These are phyloP conservation scores for Acorus gramineus DNA, from an alignment of 106 monocot species.

Conservation along the genomic window DNA sequence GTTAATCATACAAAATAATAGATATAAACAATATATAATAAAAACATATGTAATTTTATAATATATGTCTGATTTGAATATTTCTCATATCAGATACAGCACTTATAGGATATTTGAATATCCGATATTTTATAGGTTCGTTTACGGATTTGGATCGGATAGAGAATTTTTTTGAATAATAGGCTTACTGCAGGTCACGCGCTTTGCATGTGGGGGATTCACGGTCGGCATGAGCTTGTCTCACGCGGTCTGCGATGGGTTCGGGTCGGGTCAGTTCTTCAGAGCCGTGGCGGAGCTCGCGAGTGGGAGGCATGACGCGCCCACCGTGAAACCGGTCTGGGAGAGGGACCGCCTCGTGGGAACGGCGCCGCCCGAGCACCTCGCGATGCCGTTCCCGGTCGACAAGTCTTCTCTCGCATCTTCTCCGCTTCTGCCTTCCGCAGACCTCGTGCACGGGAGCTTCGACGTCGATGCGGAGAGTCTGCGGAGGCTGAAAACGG, in stretches of 20 bases:
- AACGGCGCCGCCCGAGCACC: background rate
- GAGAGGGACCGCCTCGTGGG: background rate
- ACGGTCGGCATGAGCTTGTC: constrained; percentile 4
- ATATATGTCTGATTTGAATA: no score
- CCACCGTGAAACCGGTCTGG: constrained; percentile 1
- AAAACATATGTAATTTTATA: no score
- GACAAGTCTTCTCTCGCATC: background rate
- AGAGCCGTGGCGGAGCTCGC: constrained; percentile 1
- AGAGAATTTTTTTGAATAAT: no score
- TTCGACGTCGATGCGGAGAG: background rate
- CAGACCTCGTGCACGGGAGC: background rate
- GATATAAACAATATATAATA: no score
- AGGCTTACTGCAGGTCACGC: background rate
- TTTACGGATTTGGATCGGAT: no score
- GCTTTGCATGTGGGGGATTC: constrained; percentile 1
- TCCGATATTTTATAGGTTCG: no score
- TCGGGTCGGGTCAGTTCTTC: constrained; percentile 2
- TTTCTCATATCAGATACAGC: no score
- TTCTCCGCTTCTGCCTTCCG: background rate
- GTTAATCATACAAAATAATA: no score
- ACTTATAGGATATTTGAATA: no score
- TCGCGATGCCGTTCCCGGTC: background rate
- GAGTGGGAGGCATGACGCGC: background rate
- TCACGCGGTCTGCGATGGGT: constrained; percentile 1
- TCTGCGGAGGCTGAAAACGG: background rate